Percentiles rank a stretch among this genome's conserved stretches.
Evolutionary conservation across 1,139 yeast species (phyloP).

Genomic region (Taphrina wiesneri): DNA sequence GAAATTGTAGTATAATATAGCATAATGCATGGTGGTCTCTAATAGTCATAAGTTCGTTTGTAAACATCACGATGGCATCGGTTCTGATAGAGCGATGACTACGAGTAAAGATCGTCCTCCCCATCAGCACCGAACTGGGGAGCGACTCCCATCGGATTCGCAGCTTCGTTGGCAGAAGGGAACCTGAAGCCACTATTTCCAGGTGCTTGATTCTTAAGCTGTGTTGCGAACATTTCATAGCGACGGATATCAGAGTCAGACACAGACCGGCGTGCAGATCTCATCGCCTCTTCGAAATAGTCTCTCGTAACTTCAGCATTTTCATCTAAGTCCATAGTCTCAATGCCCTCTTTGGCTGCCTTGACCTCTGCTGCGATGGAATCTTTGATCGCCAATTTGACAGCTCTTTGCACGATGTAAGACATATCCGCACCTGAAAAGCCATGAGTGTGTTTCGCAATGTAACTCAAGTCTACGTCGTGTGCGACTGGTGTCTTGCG

Average conservation of each 20-base stretch:
- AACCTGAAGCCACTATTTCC: conserved; percentile 59
- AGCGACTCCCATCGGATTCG: conserved; percentile 45
- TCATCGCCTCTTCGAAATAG: conserved; percentile 98
- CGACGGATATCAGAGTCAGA: conserved; percentile 97
- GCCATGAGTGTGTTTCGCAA: conserved; percentile 91
- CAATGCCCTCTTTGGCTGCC: conserved; percentile 53
- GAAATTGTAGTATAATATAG: too few relatives aligned
- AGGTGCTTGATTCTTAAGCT: conserved; percentile 82
- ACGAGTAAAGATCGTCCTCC: conserved; percentile 84
- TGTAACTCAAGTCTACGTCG: conserved; percentile 81
- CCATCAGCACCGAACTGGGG: conserved; percentile 74
- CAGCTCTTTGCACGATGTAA: conserved; percentile 96
- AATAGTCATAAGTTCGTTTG: not conserved
- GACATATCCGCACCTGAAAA: conserved; percentile 99
- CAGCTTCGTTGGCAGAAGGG: conserved; percentile 44
- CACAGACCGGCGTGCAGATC: conserved; percentile 96
- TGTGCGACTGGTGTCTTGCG: conserved; percentile 99
- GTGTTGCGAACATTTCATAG: conserved; percentile 97
- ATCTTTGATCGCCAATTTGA: conserved; percentile 97
- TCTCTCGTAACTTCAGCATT: conserved; percentile 93
- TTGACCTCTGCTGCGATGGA: conserved; percentile 75
- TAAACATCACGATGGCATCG: not conserved
- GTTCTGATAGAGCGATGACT: not conserved
- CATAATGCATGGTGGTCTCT: not conserved
- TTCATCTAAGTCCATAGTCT: conserved; percentile 63